A percentile compares a stretch with the other conserved stretches of the same genome.
These are phyloP conservation scores for Talaromyces sp. DNA, from an alignment of 2,329 filamentous ascomycete species.

Conservation along the genomic window DNA sequence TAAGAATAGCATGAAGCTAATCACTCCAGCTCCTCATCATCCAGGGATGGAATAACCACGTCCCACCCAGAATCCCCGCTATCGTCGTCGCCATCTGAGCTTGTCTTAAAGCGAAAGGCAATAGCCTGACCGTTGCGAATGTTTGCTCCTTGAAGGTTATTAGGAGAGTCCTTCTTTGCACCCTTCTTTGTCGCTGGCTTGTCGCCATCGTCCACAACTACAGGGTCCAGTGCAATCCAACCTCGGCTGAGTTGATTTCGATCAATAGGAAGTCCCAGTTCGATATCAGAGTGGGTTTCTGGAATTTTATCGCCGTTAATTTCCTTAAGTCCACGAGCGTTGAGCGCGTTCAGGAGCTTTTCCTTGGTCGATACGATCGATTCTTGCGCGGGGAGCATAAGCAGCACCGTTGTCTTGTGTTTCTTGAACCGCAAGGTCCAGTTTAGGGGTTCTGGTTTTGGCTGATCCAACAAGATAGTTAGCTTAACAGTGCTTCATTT, in stretches of 20 bases:
- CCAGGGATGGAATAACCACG: constrained; percentile 29
- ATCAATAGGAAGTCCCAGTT: constrained; percentile 45
- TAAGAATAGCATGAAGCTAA: background rate
- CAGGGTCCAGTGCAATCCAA: constrained; percentile 41
- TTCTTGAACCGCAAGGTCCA: constrained; percentile 69
- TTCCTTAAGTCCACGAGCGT: constrained; percentile 36
- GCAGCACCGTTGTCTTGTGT: constrained; percentile 64
- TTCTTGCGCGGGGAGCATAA: constrained; percentile 58
- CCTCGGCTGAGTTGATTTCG: constrained; percentile 45
- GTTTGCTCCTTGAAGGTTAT: constrained; percentile 21
- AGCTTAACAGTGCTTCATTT: background rate
- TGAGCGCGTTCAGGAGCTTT: constrained; percentile 55
- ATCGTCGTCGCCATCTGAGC: constrained; percentile 9
- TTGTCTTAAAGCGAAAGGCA: constrained; percentile 31
- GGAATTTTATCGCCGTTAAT: constrained; percentile 37
- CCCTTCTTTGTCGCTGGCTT: background rate
- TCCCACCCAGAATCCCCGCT: constrained; percentile 30
- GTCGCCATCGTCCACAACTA: constrained; percentile 22
- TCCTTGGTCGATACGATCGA: constrained; percentile 54
- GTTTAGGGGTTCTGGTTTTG: constrained; percentile 40
- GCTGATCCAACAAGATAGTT: constrained; percentile 9
- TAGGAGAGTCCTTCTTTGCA: constrained; percentile 18
- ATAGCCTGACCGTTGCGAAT: constrained; percentile 26
- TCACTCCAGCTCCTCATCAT: constrained; percentile 26
- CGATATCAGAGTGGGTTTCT: constrained; percentile 35